Evolutionary conservation across 2,329 filamentous ascomycete species (phyloP).

Genomic region (Ophioceras dolichostomum): DNA sequence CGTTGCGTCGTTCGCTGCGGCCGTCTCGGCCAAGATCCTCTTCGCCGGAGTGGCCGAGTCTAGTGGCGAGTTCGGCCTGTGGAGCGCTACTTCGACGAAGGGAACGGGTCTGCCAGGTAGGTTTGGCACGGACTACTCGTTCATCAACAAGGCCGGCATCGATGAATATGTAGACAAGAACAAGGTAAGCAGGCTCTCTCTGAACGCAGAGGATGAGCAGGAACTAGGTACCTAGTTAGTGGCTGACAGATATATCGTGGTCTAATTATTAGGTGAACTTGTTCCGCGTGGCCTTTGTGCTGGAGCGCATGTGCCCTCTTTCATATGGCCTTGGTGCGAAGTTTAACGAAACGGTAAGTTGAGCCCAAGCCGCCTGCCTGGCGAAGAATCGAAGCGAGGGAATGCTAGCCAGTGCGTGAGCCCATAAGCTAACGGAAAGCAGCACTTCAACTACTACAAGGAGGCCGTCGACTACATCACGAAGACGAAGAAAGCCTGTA

Average conservation of each 20-base stretch:
- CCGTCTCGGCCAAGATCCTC: constrained; percentile 28
- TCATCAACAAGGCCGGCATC: constrained; percentile 31
- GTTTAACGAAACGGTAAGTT: constrained; percentile 30
- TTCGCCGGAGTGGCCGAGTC: constrained; percentile 35
- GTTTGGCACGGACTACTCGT: constrained; percentile 36
- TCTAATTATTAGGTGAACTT: constrained; percentile 29
- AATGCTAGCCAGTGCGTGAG: too few species aligned
- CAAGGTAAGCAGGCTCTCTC: too few species aligned
- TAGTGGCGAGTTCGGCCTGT: constrained; percentile 33
- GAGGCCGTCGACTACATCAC: constrained; percentile 37
- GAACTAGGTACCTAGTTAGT: too few species aligned
- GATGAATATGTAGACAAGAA: constrained; percentile 32
- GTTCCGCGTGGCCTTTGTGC: constrained; percentile 34
- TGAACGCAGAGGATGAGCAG: too few species aligned
- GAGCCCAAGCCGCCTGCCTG: not conserved
- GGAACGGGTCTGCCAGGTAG: constrained; percentile 33
- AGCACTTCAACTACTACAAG: constrained; percentile 29
- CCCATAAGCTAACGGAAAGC: too few species aligned
- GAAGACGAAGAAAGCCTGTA: constrained; percentile 26
- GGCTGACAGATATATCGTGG: not conserved
- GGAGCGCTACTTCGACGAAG: constrained; percentile 18
- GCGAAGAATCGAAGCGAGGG: too few species aligned
- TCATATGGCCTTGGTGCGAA: constrained; percentile 30
- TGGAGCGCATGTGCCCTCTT: constrained; percentile 36
- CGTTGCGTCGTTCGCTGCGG: constrained; percentile 9